Base-by-base conservation (phyloP, 2,329 filamentous ascomycete species). In the Exophiala sp. region DNA sequence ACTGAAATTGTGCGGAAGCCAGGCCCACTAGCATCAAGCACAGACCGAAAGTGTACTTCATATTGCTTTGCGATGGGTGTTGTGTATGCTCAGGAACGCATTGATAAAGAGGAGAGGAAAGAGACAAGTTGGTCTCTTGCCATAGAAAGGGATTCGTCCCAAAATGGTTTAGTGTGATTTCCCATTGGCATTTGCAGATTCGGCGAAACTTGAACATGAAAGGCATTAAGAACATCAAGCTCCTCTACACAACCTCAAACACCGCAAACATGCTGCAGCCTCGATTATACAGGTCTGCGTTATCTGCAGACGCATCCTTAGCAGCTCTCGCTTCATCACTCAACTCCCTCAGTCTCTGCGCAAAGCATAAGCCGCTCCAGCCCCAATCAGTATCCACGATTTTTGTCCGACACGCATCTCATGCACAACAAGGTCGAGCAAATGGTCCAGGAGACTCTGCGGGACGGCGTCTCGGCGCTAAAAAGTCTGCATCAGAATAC, bases 391-490 rank as follows among this genome's bases (percentile, higher is more conserved):
- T 18, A 52, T 66, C 62, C 61, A 63, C 68, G 54, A 68, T 67
- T 41, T 69, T 78, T 63, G 72, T 71, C 39, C 76, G 84, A 68
- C 73, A 85, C 67, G 84, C 84, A 60, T 81, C 83, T 12, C 84
- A 87, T 75, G 79, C 82, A 63, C 72, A 82, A 21, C 82, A 86
- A 74, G 83, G 83, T 64, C 77, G 81, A 56, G 84, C 84, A 72
- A 95, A 88, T 67, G 82, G 83, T 61, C 81, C 83, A 24, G 85
- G 85, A 67, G 81, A 87, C 65, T 84, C 85, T 3, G 78, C 86
- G 1, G 86, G 86, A 65, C 96, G 96, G 76, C 90, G 96, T 70
- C 76, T 99, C 63, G 94, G 94, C 63, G 91, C 92, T 4, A 99
- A 99, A 80, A 90, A 92, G 73, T 86, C 87, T 14, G 90, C 89